Base-by-base conservation (phyloP, 768 basidiomycete species). In the Lactarius tabidus region DNA sequence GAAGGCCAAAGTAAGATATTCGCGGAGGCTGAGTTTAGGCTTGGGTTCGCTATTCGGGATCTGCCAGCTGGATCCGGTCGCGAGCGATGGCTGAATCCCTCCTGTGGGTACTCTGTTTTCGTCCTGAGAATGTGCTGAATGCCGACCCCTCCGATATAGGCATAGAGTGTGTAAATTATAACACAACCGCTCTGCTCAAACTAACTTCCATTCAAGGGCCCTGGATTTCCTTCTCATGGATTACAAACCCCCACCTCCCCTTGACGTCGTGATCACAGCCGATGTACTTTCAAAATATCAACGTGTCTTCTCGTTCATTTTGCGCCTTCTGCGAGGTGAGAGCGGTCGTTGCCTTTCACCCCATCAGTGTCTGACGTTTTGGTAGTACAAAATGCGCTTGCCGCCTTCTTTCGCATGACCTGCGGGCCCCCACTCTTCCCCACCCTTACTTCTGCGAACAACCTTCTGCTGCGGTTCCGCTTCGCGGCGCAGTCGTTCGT, bases 211-310 rank as follows among this genome's bases (percentile, higher is more conserved):
- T 35, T 53, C 6, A 68, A 92, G 91, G 73, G 93, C 94, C 8
- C 74, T 96, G 51, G 94, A 95, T 73, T 96, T 95, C 72, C 76
- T 96, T 17, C 92, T 91, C 72, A 86, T 96, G 79, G 86, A 93
- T 68, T 96, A 96, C 74, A 89, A 89, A 70, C 88, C 91, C n/a
- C 91, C 93, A 1, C 80, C 80, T n/a, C 84, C 92, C 0, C 77
- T 96, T 43, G 84, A 86, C 54, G 80, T 87, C 14, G 72, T 96
- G 12, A 88, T 96, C 36, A 85, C 91, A 2, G 78, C 84, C 1
- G 79, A 83, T 6, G 82, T 90, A 36, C 75, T 95, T n/a, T 86
- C 84, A 6, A 95, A 95, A 73, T 95, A 95, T 72, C 91, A 94
- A 68, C 80, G 90, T 45, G 79, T 95, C 66, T 93, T 94, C 73